Base-by-base conservation (phyloP, 169 alveolate species). In the Eimeria maxima region DNA sequence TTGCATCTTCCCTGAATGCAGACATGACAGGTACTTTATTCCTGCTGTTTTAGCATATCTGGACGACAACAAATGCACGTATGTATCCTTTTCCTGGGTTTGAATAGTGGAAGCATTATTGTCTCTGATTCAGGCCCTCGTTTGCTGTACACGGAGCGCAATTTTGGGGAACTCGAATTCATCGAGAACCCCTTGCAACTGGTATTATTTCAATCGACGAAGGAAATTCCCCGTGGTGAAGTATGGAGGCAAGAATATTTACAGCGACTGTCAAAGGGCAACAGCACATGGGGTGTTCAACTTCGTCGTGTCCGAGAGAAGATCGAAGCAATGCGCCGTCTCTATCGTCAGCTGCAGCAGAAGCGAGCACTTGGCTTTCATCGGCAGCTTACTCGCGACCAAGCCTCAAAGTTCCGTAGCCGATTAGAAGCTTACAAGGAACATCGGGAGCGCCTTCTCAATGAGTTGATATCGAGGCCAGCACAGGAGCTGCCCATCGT, bases 121-220 rank as follows among this genome's bases (percentile, higher is more conserved):
- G 81, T 16, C 57, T 24, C 3, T 50, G 67, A 22, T 81, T 53
- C 94, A 93, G 96, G 94, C 18, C 94, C 90, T 44, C 93, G 96
- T 33, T 90, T 93, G 86, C 78, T 93, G 80, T 93, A 93, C 89
- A 93, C 94, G 42, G 88, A 67, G 24, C 93, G 96, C 78, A 93
- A 93, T 42, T 88, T 93, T 22, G 96, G 90, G 22, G 96, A 93
- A 47, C 50, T 93, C 50, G 86, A 93, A n/a, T 69, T 93, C 80
- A 69, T 93, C 45, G 63, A 73, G 42, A 93, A 65, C 76, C 96
- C 96, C 33, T n/a, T 93, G 93, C 74, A 65, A n/a, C 22, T 29
- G 57, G 6, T 93, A 67, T 83, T 83, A 22, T 42, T 91, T 20
- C 95, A 80, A 38, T 20, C 78, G 29, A 27, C 50, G n/a, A 71